These are phyloP conservation scores for Pinus taeda DNA, from an alignment of 75 land plant species.

Conservation along the genomic window DNA sequence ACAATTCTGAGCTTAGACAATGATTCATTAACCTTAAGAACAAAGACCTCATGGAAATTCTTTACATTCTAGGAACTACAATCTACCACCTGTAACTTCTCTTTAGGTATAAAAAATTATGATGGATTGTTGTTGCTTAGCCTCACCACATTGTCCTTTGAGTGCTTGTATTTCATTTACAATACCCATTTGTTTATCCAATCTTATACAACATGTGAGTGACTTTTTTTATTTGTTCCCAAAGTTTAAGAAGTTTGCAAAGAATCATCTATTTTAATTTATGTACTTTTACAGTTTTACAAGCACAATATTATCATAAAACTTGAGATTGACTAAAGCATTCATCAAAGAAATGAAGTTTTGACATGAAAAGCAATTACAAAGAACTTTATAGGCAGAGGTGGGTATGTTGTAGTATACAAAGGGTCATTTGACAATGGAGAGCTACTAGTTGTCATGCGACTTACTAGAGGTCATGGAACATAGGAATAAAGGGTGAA, in stretches of 20 bases:
- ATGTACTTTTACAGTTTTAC: not conserved
- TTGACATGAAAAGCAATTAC: not conserved
- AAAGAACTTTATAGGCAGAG: conserved; percentile 15
- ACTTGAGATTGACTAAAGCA: too few relatives aligned
- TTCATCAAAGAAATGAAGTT: not conserved
- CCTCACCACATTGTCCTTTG: not conserved
- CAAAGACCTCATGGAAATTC: not conserved
- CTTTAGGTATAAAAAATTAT: not conserved
- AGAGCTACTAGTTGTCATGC: conserved; percentile 14
- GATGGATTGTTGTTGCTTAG: not conserved
- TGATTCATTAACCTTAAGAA: not conserved
- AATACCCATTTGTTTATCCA: not conserved
- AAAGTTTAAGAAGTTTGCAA: not conserved
- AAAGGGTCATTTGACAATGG: conserved; percentile 13
- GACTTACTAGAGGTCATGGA: conserved; percentile 10
- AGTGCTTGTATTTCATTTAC: not conserved
- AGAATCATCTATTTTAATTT: not conserved
- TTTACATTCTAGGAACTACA: conserved; percentile 3
- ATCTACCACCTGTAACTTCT: not conserved
- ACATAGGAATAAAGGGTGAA: conserved; percentile 8
- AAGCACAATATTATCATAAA: too few relatives aligned
- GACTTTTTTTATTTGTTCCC: not conserved
- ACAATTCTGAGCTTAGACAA: not conserved
- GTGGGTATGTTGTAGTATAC: conserved; percentile 20
- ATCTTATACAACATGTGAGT: not conserved